Evolutionary conservation across 1,139 yeast species (phyloP).

Genomic region (Sugiyamaella sp.): DNA sequence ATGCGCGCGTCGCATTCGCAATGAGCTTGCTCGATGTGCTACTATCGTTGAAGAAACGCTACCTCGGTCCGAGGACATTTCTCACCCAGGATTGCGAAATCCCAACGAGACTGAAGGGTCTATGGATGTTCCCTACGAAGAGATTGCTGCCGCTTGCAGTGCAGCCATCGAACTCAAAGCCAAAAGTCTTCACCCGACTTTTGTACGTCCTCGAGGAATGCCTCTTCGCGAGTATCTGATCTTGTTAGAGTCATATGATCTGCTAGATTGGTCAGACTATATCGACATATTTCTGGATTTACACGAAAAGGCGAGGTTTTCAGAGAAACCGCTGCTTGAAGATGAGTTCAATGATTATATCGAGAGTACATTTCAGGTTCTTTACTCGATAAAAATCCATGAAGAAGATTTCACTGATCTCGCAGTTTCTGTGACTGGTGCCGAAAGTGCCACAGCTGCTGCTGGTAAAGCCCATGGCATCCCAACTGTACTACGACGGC

Average conservation of each 20-base stretch:
- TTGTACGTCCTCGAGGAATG: conserved; percentile 47
- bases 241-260: conserved; percentile 40
- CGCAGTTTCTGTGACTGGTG: not conserved
- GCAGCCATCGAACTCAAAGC: conserved; percentile 48
- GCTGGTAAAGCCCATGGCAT: no score
- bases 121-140: conserved; percentile 65
- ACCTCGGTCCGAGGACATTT: conserved; percentile 50
- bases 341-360: conserved; percentile 65
- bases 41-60: conserved; percentile 54
- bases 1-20: conserved; percentile 48
- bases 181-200: conserved; percentile 49
- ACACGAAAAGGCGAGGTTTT: conserved; percentile 74
- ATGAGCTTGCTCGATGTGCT: conserved; percentile 51
- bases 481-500: no score
- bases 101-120: conserved; percentile 47
- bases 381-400: conserved; percentile 28
- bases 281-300: conserved; percentile 50
- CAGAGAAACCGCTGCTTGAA: conserved; percentile 63
- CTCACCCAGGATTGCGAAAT: conserved; percentile 64
- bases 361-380: conserved; percentile 43
- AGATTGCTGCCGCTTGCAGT: conserved; percentile 50
- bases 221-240: conserved; percentile 55
- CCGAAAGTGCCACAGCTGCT: not conserved
- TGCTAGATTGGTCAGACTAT: conserved; percentile 30
- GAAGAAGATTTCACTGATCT: no score